phyloP scores from a whole-genome alignment of 2,329 filamentous ascomycete species.

The Colletotrichum orchidophilum region DNA sequence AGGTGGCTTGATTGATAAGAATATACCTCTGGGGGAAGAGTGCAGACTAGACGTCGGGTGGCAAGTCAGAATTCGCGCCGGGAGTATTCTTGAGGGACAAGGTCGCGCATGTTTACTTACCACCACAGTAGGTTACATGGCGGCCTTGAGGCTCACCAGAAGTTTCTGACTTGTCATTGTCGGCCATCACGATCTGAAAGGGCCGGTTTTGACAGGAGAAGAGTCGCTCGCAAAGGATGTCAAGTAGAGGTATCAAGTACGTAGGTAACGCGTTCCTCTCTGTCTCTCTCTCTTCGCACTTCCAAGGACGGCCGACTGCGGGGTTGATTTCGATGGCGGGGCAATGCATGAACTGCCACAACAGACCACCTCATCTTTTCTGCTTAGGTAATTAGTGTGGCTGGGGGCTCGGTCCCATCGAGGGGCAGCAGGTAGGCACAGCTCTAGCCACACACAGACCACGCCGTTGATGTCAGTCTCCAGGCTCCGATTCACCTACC shows the following conservation, averaged over 20 bases:
- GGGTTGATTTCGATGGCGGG: conserved; percentile 34
- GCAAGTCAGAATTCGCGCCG: conserved; percentile 24
- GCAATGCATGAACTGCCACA: conserved; percentile 31
- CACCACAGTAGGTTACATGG: conserved; percentile 66
- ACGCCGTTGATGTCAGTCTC: neutral
- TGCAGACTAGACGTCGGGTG: conserved; percentile 61
- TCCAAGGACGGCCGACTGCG: conserved; percentile 31
- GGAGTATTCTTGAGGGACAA: neutral
- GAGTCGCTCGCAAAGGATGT: conserved; percentile 28
- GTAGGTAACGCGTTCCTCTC: conserved; percentile 29
- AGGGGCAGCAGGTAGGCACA: neutral
- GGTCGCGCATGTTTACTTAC: conserved; percentile 50
- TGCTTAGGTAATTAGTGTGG: conserved; percentile 14
- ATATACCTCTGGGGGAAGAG: conserved; percentile 71
- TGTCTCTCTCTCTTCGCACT: conserved; percentile 15
- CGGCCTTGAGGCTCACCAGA: conserved; percentile 59
- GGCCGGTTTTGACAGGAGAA: conserved; percentile 15
- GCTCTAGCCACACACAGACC: neutral
- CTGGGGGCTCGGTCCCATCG: neutral
- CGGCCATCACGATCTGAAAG: conserved; percentile 58
- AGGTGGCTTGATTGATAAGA: neutral
- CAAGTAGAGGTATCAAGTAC: conserved; percentile 24
- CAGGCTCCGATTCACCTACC: neutral
- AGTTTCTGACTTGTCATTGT: conserved; percentile 58
- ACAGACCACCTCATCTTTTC: neutral